A percentile compares a stretch with the other conserved stretches of the same genome.
Conservation (phyloP, 2,329 filamentous ascomycete genomes). For the Scedosporium apiospermum region DNA sequence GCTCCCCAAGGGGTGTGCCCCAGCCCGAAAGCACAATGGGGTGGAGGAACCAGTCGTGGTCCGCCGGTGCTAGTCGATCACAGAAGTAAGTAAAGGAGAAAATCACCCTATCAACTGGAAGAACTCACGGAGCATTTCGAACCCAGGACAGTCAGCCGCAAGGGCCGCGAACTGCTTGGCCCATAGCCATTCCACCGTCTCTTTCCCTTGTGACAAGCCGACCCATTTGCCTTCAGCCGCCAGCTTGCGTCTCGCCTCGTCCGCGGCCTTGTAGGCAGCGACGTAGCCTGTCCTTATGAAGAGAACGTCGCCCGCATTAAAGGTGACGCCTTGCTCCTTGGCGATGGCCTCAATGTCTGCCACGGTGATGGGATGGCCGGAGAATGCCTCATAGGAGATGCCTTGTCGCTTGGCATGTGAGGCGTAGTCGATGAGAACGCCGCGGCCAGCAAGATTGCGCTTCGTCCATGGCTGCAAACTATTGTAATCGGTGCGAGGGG, state of each 20-base stretch:
- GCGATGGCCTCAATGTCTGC: constrained; percentile 32
- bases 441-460: constrained; percentile 7
- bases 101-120: too few relatives aligned
- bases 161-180: constrained; percentile 18
- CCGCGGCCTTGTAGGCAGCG: constrained; percentile 28
- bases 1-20: constrained; percentile 18
- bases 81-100: not conserved
- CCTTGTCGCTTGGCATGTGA: constrained; percentile 1
- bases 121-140: constrained; percentile 15
- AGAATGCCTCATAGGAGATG: constrained; percentile 3
- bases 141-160: constrained; percentile 15
- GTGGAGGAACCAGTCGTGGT: constrained; percentile 14
- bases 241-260: constrained; percentile 16
- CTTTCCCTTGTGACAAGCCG: constrained; percentile 12
- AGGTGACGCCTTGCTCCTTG: constrained; percentile 28
- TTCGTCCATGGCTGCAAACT: constrained; percentile 14
- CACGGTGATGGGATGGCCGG: constrained; percentile 28
- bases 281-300: constrained; percentile 45
- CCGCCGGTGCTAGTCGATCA: constrained; percentile 3
- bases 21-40: constrained; percentile 16
- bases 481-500: constrained; percentile 4
- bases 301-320: constrained; percentile 44
- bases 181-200: constrained; percentile 17
- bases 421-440: constrained; percentile 9
- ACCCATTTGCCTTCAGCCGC: constrained; percentile 4